A percentile compares a stretch with the other conserved stretches of the same genome.
These are phyloP conservation scores for Puccinia coronata DNA, from an alignment of 1,284 basidiomycete genomes.

Conservation along the genomic window DNA sequence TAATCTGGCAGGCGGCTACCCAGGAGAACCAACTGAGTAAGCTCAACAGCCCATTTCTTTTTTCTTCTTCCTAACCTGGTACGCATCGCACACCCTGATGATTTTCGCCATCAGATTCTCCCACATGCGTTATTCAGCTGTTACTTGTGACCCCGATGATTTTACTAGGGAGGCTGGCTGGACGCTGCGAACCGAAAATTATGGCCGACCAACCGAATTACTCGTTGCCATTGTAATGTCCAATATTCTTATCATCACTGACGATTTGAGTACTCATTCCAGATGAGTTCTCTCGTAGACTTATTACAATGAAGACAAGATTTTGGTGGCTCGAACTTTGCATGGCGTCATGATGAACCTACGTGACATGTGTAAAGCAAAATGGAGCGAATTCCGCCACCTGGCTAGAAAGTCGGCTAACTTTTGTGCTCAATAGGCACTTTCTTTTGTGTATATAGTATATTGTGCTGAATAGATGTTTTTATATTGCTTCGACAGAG, in stretches of 20 bases:
- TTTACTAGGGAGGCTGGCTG: slow-evolving; percentile 73
- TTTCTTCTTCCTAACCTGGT: neutral
- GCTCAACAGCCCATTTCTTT: neutral
- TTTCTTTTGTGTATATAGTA: neutral
- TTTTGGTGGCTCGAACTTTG: slow-evolving; percentile 84
- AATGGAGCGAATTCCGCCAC: slow-evolving; percentile 58
- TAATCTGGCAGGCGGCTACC: slow-evolving; percentile 43
- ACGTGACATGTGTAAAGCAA: slow-evolving; percentile 95
- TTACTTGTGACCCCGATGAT: slow-evolving; percentile 92
- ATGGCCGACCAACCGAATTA: slow-evolving; percentile 86
- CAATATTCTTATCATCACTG: neutral
- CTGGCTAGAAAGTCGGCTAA: slow-evolving; percentile 19
- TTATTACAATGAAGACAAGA: slow-evolving; percentile 90
- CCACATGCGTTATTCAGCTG: slow-evolving; percentile 61
- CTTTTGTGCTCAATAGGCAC: neutral
- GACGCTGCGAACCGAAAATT: slow-evolving; percentile 78
- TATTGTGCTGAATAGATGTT: neutral
- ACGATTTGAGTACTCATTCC: neutral
- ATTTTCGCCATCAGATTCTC: slow-evolving; percentile 33
- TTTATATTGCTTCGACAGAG: slow-evolving; percentile 55
- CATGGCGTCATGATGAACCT: slow-evolving; percentile 98
- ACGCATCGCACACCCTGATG: neutral
- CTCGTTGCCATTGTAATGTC: slow-evolving; percentile 66
- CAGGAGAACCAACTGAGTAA: slow-evolving; percentile 39
- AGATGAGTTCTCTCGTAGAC: slow-evolving; percentile 11